Base-by-base conservation (phyloP, 2,329 filamentous ascomycete species). In the Cladosporium sp. region DNA sequence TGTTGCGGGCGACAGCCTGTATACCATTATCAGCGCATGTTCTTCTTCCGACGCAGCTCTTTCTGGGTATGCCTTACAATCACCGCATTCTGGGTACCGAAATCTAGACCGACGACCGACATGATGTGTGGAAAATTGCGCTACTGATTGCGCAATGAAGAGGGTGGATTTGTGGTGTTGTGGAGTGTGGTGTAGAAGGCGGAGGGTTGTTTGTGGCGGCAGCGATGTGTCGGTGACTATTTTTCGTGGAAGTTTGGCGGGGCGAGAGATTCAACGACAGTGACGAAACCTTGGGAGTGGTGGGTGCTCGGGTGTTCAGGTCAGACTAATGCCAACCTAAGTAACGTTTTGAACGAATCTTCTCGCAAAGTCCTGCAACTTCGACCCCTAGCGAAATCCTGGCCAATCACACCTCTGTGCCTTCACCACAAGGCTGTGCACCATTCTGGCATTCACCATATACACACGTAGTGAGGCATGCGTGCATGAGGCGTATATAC, bases 31-130 rank as follows among this genome's bases (percentile, higher is more conserved):
- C 61, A 64, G 61, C 60, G 60, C 49, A 30, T 64, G 61, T 24
- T 32, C 44, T 38, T 94, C 73, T 74, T 60, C 49, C 14, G 14
- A 7, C 51, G 69, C 73, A 60, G 72, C 36, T 47, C 51, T n/a
- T 44, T 15, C 4, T 32, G 38, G 34, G 61, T 57, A 34, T 64
- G 18, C 15, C 61, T 55, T 72, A 64, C 94, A 82, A 97, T 91
- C 78, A 96, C 93, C 79, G 94, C 97, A 87, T 96, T 97, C 80
- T 96, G 89, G 74, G 92, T 92, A 84, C 94, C 94, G 84, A 98
- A 90, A 87, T 98, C 94, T 82, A 96, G 88, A 82, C 93, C 93
- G 75, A 88, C 85, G 77, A 73, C 71, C 64, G 65, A 67, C 67
- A 68, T 68, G 55, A 28, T 64, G 51, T 64, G 24, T 55, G 52